Conservation (phyloP, 2,329 filamentous ascomycete species). For the Aspergillus quadricinctus region DNA sequence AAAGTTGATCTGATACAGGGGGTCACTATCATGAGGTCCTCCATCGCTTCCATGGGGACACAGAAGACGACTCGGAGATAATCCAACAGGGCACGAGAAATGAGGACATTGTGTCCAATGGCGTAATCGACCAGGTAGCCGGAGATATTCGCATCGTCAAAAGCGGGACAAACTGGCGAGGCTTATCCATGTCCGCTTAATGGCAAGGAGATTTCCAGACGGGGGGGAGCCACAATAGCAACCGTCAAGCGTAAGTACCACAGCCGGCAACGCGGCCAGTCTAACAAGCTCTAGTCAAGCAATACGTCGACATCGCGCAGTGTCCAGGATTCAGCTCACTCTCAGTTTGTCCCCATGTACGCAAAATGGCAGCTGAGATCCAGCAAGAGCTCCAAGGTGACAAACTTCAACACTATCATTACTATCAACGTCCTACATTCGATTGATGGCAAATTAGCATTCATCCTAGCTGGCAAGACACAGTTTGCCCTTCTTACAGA, state of each 20-base stretch:
- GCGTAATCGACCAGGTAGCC: conserved; percentile 2
- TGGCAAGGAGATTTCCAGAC: conserved; percentile 2
- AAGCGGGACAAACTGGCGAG: conserved; percentile 15
- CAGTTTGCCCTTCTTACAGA: background rate
- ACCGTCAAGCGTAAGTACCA: background rate
- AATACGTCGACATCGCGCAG: conserved; percentile 10
- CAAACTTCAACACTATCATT: background rate
- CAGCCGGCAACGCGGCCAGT: background rate
- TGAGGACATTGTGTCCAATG: conserved; percentile 2
- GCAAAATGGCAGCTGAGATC: conserved; percentile 5
- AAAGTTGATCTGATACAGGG: conserved; percentile 20
- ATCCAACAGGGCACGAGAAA: conserved; percentile 8
- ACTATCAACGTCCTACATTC: background rate
- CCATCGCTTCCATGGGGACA: conserved; percentile 14
- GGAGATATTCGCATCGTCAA: conserved; percentile 13
- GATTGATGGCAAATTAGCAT: background rate
- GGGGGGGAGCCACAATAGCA: background rate
- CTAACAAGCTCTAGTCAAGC: conserved; percentile 7
- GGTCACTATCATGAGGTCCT: conserved; percentile 23
- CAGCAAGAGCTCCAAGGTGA: conserved; percentile 1
- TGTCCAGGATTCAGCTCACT: background rate
- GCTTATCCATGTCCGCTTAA: conserved; percentile 8
- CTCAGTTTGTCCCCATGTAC: background rate
- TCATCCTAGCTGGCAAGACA: too few species aligned
- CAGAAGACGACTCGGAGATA: conserved; percentile 8